Evolutionary conservation across 768 basidiomycete species (phyloP), one percentile per base, ranked within the genome.

Genomic region (Clavulina sp.): DNA sequence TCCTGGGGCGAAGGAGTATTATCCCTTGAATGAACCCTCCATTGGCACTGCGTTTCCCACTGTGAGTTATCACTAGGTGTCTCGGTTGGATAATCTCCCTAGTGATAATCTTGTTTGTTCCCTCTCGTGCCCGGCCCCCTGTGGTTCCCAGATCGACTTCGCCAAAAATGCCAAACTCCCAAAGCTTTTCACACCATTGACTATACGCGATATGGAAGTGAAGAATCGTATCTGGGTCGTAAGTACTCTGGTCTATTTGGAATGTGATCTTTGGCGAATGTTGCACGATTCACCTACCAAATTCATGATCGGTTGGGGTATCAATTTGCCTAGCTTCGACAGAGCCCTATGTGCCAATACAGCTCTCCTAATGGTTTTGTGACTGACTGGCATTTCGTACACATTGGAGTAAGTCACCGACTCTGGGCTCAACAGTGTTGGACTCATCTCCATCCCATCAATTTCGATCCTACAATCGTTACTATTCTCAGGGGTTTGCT

Each of bases 341-440:
- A 78, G 78, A 67, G 81, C 9, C 82, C 81, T 2, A 85, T 87
- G 84, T 87, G 85, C 62, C 78, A 80, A 63, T 88, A 88, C 66
- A 80, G 78, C 52, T 70, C 77, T 5, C 73, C 81, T 41, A 66
- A 78, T 48, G 85, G 85, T 0, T 76, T 82, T 58, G 76, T 78
- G 3, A 85, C 84, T 1, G 81, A 86, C 56, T 87, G 80, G 78
- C 87, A 89, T 62, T 63, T 86, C 3, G 81, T 85, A 18, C 83
- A 88, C 60, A 70, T 84, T 29, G 81, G 81, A 1, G 76, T 75
- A 55, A 58, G 62, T 41, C 5, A 40, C n/a, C n/a, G n/a, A 55
- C 51, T n/a, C n/a, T n/a, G n/a, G n/a, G n/a, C n/a, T n/a, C n/a
- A n/a, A n/a, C 7, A 40, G 0, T 19, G 44, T 47, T 50, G 23